Evolutionary conservation across 2,329 filamentous ascomycete species (phyloP), one percentile per base, ranked within the genome.

Genomic region (Beauveria asiatica): DNA sequence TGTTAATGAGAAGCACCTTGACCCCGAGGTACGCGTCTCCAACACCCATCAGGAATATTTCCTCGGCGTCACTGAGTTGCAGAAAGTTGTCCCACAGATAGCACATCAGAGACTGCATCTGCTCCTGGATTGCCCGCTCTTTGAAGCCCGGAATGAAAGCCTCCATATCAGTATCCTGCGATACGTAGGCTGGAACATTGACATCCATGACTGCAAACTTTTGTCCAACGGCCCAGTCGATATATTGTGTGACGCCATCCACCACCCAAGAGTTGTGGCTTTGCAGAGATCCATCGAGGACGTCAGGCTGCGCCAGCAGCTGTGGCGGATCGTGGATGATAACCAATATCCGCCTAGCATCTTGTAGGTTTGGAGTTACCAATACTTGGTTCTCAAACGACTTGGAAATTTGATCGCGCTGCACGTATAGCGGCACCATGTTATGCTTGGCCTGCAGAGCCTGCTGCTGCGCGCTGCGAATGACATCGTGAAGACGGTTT

Each of bases 61-160:
- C 84, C 6, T 87, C 85, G 0, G 83, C 79, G 2, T 87, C 75
- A 55, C 86, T 86, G 37, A 89, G 80, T 77, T 96, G 90, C 21
- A 99, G 85, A 69, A 97, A 97, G 70, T 99, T 99, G 67, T 97
- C 92, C 94, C 94, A 99, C 16, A 99, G 78, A 69, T 96, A 97
- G 62, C 83, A 85, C 5, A 93, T 84, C 11, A 97, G 77, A 62
- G 93, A 86, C 63, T 88, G 85, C 0, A 83, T 86, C 71, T 83
- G 83, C 59, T 79, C 77, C 63, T 87, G 80, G 8, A 84, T 69
- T 1, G 72, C 73, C 56, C 72, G 74, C 65, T 82, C 82, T 33
- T 74, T 74, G 30, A 75, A 71, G 2, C 72, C 68, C 0, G 78
- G 75, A 2, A 74, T 79, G 62, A 74, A 79, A 1, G 79, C 68